Conservation (phyloP, 2,329 filamentous ascomycete species). For the Aspergillus uvarum region DNA sequence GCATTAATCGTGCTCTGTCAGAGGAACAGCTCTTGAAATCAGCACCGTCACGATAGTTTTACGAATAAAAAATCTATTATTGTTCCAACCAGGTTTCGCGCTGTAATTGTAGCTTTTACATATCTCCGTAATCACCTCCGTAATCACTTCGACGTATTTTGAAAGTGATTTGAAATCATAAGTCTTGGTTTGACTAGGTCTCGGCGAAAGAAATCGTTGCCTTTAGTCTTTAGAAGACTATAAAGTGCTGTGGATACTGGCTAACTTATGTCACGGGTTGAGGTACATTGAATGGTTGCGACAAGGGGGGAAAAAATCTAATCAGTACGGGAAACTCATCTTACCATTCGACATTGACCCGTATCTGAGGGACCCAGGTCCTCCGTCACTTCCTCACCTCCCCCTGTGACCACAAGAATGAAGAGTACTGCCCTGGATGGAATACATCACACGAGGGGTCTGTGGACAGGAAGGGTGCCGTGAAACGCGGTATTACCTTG, state of each 20-base stretch:
- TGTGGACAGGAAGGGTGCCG: constrained; percentile 67
- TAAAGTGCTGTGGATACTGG: neutral
- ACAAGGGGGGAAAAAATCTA: neutral
- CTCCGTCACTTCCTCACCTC: neutral
- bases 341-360: neutral
- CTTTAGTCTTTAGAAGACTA: too few relatives aligned
- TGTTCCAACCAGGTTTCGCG: neutral
- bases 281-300: neutral
- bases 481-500: constrained; percentile 68
- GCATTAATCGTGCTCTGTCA: constrained; percentile 32
- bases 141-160: too few relatives aligned
- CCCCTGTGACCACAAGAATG: constrained; percentile 23
- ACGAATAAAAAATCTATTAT: constrained; percentile 34
- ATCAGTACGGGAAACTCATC: neutral
- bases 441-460: constrained; percentile 47
- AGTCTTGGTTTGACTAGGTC: too few relatives aligned
- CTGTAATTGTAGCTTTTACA: neutral
- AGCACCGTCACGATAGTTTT: constrained; percentile 40
- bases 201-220: too few relatives aligned
- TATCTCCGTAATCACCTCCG: too few relatives aligned
- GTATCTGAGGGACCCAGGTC: constrained; percentile 5
- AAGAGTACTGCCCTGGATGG: constrained; percentile 35
- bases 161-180: too few relatives aligned
- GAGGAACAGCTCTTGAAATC: constrained; percentile 35
- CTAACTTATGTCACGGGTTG: neutral